Percentiles rank a stretch among this genome's conserved stretches.
Evolutionary conservation across 228 moss, liverwort and hornwort species (phyloP).

Genomic region (Sphagnum fallax): DNA sequence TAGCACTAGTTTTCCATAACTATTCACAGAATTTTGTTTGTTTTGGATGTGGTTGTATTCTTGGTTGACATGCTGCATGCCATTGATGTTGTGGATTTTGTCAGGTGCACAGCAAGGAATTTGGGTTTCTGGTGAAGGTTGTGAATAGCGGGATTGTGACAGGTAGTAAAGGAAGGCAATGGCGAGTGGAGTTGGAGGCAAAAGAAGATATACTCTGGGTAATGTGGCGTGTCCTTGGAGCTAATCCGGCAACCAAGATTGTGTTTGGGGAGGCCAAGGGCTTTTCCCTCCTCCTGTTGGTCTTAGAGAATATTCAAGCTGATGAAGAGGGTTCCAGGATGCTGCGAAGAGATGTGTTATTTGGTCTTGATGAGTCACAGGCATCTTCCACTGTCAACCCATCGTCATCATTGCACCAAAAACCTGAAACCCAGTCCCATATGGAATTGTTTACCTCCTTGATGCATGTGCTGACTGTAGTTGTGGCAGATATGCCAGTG

Average conservation of each 20-base stretch:
- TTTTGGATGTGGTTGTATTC: too few species aligned
- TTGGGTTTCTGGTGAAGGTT: conserved; percentile 65
- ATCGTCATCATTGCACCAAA: background rate
- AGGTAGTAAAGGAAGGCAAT: conserved; percentile 60
- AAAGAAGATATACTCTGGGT: conserved; percentile 83
- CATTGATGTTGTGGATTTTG: too few species aligned
- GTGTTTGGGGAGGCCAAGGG: conserved; percentile 83
- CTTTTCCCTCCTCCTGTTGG: conserved; percentile 65
- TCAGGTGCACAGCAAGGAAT: conserved; percentile 74
- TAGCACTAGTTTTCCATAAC: too few species aligned
- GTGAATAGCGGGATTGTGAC: conserved; percentile 53
- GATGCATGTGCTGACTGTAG: conserved; percentile 70
- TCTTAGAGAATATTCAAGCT: conserved; percentile 61
- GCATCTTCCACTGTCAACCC: conserved; percentile 22
- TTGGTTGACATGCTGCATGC: too few species aligned
- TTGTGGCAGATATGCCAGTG: conserved; percentile 45
- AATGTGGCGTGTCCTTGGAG: conserved; percentile 75
- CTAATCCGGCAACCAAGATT: conserved; percentile 58
- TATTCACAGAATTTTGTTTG: too few species aligned
- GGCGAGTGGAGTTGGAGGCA: conserved; percentile 59
- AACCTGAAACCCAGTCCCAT: conserved; percentile 16
- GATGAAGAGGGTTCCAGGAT: conserved; percentile 9
- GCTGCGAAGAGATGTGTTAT: conserved; percentile 13
- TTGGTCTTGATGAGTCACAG: conserved; percentile 32
- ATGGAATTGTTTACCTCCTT: conserved; percentile 69